These are phyloP conservation scores for Gillenia trifoliata DNA, from an alignment of 306 rosid species.

Conservation along the genomic window DNA sequence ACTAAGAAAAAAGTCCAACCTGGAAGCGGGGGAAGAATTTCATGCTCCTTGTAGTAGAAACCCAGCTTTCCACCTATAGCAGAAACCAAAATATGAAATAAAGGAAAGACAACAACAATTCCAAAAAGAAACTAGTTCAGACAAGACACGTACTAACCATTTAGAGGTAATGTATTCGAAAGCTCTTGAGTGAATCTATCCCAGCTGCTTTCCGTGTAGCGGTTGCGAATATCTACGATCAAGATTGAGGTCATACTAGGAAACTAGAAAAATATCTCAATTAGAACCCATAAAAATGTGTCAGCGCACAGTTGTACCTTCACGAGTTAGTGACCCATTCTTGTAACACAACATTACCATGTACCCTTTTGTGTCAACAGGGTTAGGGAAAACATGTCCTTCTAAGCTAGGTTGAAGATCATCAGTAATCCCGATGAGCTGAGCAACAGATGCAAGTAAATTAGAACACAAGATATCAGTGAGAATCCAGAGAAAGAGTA, in stretches of 20 bases:
- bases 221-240: constrained; percentile 66
- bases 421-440: constrained; percentile 84
- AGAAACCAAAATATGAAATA: constrained; percentile 22
- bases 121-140: not conserved
- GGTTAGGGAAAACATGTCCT: constrained; percentile 93
- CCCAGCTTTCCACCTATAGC: constrained; percentile 78
- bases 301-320: constrained; percentile 50
- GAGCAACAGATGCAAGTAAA: constrained; percentile 16
- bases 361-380: constrained; percentile 78
- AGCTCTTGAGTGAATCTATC: constrained; percentile 61
- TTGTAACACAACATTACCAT: constrained; percentile 97
- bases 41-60: constrained; percentile 95
- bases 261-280: constrained; percentile 10
- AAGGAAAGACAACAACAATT: constrained; percentile 8
- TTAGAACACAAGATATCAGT: constrained; percentile 10
- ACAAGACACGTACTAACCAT: constrained; percentile 41
- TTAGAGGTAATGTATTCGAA: constrained; percentile 67
- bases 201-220: constrained; percentile 73
- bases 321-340: constrained; percentile 95
- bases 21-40: constrained; percentile 96
- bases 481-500: not conserved
- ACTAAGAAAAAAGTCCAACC: constrained; percentile 35
- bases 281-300: not conserved
- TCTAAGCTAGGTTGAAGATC: constrained; percentile 87
- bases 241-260: constrained; percentile 9